Conservation (phyloP, 164 flowering plant genomes). For the Stephania cephalantha region DNA sequence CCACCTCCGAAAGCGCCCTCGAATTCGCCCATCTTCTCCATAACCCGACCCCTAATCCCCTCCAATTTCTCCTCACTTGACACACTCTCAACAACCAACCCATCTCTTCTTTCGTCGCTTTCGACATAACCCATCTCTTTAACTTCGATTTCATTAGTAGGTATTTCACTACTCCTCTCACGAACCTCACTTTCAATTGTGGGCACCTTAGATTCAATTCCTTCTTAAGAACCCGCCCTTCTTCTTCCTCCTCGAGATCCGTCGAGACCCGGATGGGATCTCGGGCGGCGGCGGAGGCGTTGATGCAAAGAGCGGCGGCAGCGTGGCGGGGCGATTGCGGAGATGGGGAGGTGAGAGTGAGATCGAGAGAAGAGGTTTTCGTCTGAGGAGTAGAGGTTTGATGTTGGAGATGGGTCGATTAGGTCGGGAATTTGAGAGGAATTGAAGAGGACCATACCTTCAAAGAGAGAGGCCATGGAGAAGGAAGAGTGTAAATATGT, state of each 20-base stretch:
- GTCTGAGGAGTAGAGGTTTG: no score
- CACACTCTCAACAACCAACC: not conserved
- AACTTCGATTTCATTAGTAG: not conserved
- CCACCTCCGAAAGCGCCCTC: constrained; percentile 32
- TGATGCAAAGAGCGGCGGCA: no score
- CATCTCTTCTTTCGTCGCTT: not conserved
- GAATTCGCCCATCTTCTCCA: constrained; percentile 37
- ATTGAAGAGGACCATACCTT: constrained; percentile 74
- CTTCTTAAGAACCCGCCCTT: constrained; percentile 34
- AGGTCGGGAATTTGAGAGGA: no score
- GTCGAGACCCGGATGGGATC: constrained; percentile 18
- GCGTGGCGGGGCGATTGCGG: no score
- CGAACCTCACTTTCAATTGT: not conserved
- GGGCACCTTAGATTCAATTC: not conserved
- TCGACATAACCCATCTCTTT: not conserved
- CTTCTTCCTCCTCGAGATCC: constrained; percentile 53
- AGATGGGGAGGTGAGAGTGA: no score
- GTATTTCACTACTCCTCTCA: no score
- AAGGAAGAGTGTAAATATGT: no score
- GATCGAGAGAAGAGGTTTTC: no score
- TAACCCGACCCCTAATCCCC: constrained; percentile 28
- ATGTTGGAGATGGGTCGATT: no score
- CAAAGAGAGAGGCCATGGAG: constrained; percentile 65
- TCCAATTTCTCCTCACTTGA: constrained; percentile 32
- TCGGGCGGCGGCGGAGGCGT: no score